A percentile compares a stretch with the other conserved stretches of the same genome.
phyloP scores from a whole-genome alignment of 257 asterid species.

The Penstemon barbatus region DNA sequence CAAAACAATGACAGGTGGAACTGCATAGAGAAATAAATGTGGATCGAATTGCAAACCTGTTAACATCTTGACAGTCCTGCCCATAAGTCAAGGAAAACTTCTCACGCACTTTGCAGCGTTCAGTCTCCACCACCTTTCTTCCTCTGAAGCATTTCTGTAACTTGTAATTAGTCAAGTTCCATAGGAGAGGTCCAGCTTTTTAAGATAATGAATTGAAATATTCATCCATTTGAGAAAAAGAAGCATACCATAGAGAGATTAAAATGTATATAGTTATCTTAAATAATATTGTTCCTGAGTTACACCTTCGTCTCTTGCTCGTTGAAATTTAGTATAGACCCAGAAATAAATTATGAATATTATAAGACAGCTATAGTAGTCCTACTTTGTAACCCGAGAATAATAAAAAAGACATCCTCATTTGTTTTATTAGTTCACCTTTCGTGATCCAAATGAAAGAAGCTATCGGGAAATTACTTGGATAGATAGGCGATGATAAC shows the following conservation, averaged over 20 bases:
- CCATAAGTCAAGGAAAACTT: constrained; percentile 70
- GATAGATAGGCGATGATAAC: neutral
- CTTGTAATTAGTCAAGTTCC: constrained; percentile 43
- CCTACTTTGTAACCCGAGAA: neutral
- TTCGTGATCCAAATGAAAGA: neutral
- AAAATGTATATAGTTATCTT: neutral
- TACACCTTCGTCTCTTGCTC: neutral
- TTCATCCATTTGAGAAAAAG: neutral
- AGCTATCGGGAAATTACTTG: neutral
- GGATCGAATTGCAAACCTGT: constrained; percentile 53
- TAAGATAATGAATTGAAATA: neutral
- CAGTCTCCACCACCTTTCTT: constrained; percentile 74
- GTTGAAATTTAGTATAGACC: neutral
- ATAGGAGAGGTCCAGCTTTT: neutral
- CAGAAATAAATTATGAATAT: neutral
- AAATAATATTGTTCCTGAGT: neutral
- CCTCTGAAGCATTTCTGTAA: constrained; percentile 96
- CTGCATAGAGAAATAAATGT: constrained; percentile 15
- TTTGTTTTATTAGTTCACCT: neutral
- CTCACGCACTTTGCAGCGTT: constrained; percentile 74
- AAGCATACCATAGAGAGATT: neutral
- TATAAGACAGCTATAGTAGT: neutral
- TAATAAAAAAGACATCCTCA: neutral
- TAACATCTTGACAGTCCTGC: constrained; percentile 57
- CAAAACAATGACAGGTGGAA: constrained; percentile 22